Evolutionary conservation across 2,329 filamentous ascomycete species (phyloP), one percentile per base, ranked within the genome.

Genomic region (Paraphaeosphaeria minitans): DNA sequence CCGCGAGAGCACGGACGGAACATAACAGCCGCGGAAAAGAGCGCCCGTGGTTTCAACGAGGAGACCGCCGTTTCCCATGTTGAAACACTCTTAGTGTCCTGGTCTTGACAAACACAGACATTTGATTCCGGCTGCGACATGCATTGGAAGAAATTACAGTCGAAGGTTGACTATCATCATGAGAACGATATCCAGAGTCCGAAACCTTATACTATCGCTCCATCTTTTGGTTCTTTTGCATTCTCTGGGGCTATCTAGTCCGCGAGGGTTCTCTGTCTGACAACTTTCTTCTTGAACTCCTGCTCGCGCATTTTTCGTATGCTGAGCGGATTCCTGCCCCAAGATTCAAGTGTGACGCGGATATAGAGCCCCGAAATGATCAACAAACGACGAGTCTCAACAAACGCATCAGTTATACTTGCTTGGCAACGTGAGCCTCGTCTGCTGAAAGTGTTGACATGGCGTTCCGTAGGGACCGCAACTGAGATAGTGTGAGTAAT

Each of bases 321-420:
- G 24, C 46, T 21, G 24, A 50, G 16, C 9, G 54, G 57, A 39
- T 56, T 33, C 19, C 49, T 62, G n/a, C 48, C 52, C 56, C 57
- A 61, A 22, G 56, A 60, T 27, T 59, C 59, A 27, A 65, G 29
- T 19, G 60, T 63, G 7, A 59, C 60, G 8, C 66, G 45, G 9
- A 68, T 29, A 46, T 53, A 54, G 14, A 62, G 53, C 3, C 57
- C 64, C 9, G 62, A 53, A 27, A 69, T 45, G 37, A 67, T 60
- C 12, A 59, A 27, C 64, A 62, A 22, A 66, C 59, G 24, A 61
- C 37, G 42, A 22, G 60, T 56, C 31, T 64, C 43, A 21, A 60
- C 65, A 47, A 69, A 69, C 1, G 64, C 62, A 49, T 65, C 56
- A 19, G 65, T 59, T 62, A 65, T 22, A 60, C 56, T 21, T 56